Conservation (phyloP, 2,329 filamentous ascomycete species). For the Claviceps africana region DNA sequence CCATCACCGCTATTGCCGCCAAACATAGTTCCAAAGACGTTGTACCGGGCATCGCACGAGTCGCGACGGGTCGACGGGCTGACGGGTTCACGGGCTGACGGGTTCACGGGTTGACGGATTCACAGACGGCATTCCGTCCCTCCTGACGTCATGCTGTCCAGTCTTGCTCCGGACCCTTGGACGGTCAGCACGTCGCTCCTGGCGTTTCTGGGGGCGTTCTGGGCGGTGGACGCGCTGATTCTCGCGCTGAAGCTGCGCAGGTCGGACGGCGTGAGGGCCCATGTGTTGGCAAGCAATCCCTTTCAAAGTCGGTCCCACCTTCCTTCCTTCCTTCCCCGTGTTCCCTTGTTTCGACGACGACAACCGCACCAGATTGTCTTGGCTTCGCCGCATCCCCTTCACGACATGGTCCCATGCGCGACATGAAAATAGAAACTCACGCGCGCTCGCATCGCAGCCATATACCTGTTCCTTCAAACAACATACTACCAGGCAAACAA, state of each 20-base stretch:
- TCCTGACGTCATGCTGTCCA: background rate
- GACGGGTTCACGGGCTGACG: too few species aligned
- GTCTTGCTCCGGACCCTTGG: background rate
- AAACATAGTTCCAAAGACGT: background rate
- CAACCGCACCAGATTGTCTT: background rate
- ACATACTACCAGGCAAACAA: constrained; percentile 5
- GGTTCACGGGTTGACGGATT: too few species aligned
- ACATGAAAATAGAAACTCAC: background rate
- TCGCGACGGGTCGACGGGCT: too few species aligned
- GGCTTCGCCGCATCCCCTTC: background rate
- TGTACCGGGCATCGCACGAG: too few species aligned
- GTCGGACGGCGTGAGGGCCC: constrained; percentile 2
- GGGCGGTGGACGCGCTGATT: background rate
- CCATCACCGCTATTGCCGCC: background rate
- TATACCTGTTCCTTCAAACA: constrained; percentile 4
- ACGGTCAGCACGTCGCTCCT: background rate
- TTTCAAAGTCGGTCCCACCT: background rate
- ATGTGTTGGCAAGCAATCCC: constrained; percentile 2
- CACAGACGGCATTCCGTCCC: background rate
- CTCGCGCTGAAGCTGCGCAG: constrained; percentile 1
- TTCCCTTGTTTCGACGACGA: background rate
- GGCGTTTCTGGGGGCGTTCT: background rate
- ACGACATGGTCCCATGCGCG: background rate
- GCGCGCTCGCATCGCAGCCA: background rate
- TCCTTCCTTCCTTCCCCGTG: background rate